Base-by-base conservation (phyloP, 768 basidiomycete species). In the Mycena galopus region DNA sequence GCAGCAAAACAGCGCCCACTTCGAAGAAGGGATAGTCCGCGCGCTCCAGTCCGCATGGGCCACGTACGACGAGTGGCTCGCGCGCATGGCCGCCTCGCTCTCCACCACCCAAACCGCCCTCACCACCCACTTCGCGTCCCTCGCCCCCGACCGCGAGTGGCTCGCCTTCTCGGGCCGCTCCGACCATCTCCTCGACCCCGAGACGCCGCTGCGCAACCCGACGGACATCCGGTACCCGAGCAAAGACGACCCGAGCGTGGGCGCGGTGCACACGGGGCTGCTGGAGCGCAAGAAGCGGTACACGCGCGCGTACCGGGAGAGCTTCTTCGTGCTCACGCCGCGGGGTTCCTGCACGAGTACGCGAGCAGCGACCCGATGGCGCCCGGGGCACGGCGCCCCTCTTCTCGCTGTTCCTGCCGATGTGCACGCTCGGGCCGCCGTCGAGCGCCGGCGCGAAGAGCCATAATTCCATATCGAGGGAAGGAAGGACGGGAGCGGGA, bases 401-500 rank as follows among this genome's bases (percentile, higher is more conserved):
- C 9, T 97, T 97, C 82, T 91, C 89, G 11, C 85, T 99, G 59
- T 99, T 99, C 90, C 88, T 99, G 1, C 97, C 98, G 1, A 90
- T 92, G 56, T 99, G 98, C 83, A 99, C 97, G 0, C 91, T 99
- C 47, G 98, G 98, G 35, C 97, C 98, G 2, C 94, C 97, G 3
- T 93, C 93, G 2, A 78, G 90, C 3, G 81, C 88, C 0, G 82
- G 81, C n/a, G 88, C 93, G 4, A 62, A 35, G 50, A 91, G 91
- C 21, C 94, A 99, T 87, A 98, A 98, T 99, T 99, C 89, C 96
- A 98, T 83, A 96, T 99, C 77, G 98, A 99, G 82, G 94, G 93
- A 11, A 86, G 92, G 75, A 96, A 93, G 81, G 93, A 96, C 74
- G 96, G 47, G 90, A 5, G 81, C 88, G 2, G 94, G 2, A 87